Conservation (phyloP, 2,329 filamentous ascomycete species). For the Ceratocystiopsis sp. region DNA sequence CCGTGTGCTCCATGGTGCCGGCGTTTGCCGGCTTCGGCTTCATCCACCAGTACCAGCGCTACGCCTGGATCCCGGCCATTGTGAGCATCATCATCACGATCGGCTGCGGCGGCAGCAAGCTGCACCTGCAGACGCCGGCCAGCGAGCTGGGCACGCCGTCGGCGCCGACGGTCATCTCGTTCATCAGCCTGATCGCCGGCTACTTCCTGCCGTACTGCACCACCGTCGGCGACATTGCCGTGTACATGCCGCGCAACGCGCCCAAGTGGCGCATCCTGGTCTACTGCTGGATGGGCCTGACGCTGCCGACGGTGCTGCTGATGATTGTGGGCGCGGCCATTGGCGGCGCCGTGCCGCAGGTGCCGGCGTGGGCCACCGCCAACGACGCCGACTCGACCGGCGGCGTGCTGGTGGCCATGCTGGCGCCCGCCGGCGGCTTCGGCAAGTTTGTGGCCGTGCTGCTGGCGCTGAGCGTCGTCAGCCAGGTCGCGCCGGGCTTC, state of each 20-base stretch:
- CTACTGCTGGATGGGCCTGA: conserved; percentile 39
- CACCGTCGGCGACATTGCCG: conserved; percentile 41
- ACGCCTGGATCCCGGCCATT: conserved; percentile 9
- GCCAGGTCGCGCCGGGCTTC: conserved; percentile 41
- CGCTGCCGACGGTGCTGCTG: conserved; percentile 36
- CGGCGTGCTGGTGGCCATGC: conserved; percentile 42
- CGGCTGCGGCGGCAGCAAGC: conserved; percentile 7
- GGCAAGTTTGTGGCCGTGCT: conserved; percentile 45
- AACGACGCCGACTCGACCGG: conserved; percentile 37
- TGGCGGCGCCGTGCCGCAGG: conserved; percentile 37
- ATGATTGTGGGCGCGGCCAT: conserved; percentile 51
- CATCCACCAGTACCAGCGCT: conserved; percentile 10
- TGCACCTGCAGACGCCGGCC: conserved; percentile 11
- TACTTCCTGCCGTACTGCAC: conserved; percentile 47
- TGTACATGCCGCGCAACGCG: conserved; percentile 34
- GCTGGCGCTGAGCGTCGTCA: conserved; percentile 38
- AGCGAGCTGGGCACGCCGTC: conserved; percentile 13
- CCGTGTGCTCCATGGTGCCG: conserved; percentile 12
- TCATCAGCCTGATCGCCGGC: conserved; percentile 42
- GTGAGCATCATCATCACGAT: conserved; percentile 8
- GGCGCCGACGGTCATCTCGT: conserved; percentile 25
- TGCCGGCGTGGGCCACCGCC: conserved; percentile 32
- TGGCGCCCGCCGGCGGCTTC: conserved; percentile 38
- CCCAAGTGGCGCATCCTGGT: conserved; percentile 22
- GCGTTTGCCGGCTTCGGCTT: conserved; percentile 9